Evolutionary conservation across 345 rosid species (phyloP), one percentile per base, ranked within the genome.

Genomic region (Gossypium ekmanianum): DNA sequence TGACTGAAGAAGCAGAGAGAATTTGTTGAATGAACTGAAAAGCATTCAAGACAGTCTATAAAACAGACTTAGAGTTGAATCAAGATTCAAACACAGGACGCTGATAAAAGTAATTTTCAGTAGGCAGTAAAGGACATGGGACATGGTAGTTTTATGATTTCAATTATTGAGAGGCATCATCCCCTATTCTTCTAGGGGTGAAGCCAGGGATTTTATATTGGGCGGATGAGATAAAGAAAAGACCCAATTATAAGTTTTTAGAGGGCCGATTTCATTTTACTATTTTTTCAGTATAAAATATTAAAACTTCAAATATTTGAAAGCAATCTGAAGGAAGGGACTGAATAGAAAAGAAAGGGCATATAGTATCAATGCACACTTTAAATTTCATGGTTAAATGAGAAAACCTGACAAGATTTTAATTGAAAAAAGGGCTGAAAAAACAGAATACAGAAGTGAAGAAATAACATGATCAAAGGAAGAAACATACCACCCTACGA

Each of bases 401-500:
- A 41, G 51, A 41, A n/a, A n/a, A 43, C 17, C 41, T 41, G 51
- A 64, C 16, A 43, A 64, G 47, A 43, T 64, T 64, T 64, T n/a
- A 64, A 41, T n/a, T 11, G 11, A 39, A 17, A 64, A 41, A 4
- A 34, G 48, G 12, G 1, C 13, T 48, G 16, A n/a, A 64, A n/a
- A 41, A 64, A 9, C 41, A 67, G 9, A 45, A 68, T 20, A 2
- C 9, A 20, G n/a, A 11, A 68, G 18, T 6, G 13, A 58, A 26
- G 20, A 13, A 43, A 17, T 56, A 47, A 56, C 61, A 16, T 70
- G 43, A 70, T 34, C 10, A 68, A 47, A 45, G 55, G n/a, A 68
- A 61, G 44, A 68, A 44, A 77, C 92, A 9, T 85, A 95, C 99
- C 97, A 95, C 99, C 80, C 88, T 88, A 50, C 99, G 97, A 74